Percentiles rank a stretch among this genome's conserved stretches.
Evolutionary conservation across 164 flowering plant species (phyloP).

Genomic region (Cinnamomum chago): DNA sequence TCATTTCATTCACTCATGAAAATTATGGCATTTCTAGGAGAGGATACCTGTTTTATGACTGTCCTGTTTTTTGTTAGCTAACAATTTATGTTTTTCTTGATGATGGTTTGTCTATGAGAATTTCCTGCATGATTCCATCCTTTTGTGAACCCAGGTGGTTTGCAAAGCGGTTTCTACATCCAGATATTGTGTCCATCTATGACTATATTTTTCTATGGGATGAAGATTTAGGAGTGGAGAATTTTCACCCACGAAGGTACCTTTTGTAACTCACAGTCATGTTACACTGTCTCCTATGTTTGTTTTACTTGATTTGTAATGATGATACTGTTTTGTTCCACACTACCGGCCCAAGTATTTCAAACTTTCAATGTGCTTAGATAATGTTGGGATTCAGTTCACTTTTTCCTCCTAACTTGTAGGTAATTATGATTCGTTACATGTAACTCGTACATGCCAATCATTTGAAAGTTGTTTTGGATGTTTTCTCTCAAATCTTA

Average conservation of each 20-base stretch:
- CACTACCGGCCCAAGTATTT: neutral
- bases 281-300: neutral
- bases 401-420: neutral
- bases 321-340: neutral
- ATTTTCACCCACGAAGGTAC: conserved; percentile 82
- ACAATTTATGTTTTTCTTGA: neutral
- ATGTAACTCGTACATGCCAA: neutral
- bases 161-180: conserved; percentile 95
- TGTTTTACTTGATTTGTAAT: neutral
- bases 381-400: neutral
- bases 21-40: neutral
- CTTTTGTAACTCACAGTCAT: neutral
- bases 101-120: neutral
- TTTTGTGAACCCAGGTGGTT: conserved; percentile 71
- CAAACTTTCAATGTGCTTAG: neutral
- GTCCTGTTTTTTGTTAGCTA: neutral
- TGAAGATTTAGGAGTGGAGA: conserved; percentile 83
- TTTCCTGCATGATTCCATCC: neutral
- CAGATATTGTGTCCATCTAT: conserved; percentile 70
- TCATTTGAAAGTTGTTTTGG: neutral
- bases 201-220: conserved; percentile 97
- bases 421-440: neutral
- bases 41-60: neutral
- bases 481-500: no score
- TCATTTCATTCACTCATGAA: no score